Percentiles rank a stretch among this genome's conserved stretches.
Evolutionary conservation across 352 stramenopile species (phyloP).

Genomic region (Pythium rhizo-oryzae): DNA sequence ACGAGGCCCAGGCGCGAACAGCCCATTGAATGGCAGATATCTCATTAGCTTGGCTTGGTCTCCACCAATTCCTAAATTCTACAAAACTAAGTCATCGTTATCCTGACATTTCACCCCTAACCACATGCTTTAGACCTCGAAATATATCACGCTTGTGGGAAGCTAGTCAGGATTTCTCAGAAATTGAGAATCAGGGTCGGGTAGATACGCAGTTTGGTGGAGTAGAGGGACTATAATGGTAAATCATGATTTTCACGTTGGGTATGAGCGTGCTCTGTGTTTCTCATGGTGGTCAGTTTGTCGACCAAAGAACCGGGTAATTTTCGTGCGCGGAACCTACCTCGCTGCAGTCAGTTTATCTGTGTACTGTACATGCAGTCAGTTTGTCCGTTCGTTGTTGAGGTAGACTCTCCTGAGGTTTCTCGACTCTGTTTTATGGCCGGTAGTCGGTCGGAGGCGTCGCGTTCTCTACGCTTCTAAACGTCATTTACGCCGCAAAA

Average conservation of each 20-base stretch:
- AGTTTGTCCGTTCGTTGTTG: too few relatives aligned
- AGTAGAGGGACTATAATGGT: neutral
- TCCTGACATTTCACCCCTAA: too few relatives aligned
- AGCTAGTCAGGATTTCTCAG: too few relatives aligned
- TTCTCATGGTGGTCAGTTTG: neutral
- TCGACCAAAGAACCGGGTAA: neutral
- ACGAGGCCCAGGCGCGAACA: conserved; percentile 46
- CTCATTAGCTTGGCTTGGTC: too few relatives aligned
- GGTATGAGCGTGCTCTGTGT: neutral
- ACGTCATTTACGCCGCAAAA: conserved; percentile 5
- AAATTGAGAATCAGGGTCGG: too few relatives aligned
- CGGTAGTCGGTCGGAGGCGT: neutral
- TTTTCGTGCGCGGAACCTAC: neutral
- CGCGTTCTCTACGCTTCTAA: conserved; percentile 3
- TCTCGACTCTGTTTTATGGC: too few relatives aligned
- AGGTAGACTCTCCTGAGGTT: too few relatives aligned
- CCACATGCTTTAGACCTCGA: too few relatives aligned
- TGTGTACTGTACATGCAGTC: neutral
- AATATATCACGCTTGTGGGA: too few relatives aligned
- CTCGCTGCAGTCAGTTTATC: neutral
- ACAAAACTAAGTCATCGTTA: too few relatives aligned
- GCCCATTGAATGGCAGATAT: conserved; percentile 4
- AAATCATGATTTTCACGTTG: too few relatives aligned
- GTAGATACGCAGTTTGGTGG: neutral
- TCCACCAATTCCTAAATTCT: too few relatives aligned